These are phyloP conservation scores for Aspergillus nanangensis DNA, from an alignment of 495 filamentous ascomycete species.

Conservation along the genomic window DNA sequence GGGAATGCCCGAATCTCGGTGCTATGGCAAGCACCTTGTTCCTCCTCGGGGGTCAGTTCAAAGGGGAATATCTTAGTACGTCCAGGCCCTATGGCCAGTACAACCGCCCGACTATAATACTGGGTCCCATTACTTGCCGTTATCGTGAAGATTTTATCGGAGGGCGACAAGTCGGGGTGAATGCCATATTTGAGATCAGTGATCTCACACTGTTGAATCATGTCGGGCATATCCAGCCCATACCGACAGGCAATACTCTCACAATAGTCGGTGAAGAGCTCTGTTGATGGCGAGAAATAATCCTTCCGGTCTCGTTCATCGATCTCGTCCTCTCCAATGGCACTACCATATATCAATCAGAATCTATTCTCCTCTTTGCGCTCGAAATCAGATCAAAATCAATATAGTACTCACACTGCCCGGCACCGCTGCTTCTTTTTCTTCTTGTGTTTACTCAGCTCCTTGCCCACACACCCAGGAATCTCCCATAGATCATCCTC, in stretches of 20 bases:
- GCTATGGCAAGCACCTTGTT: slow-evolving; percentile 49
- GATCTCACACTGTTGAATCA: slow-evolving; percentile 45
- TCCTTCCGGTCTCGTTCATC: slow-evolving; percentile 63
- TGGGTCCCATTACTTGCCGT: slow-evolving; percentile 38
- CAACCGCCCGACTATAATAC: slow-evolving; percentile 46
- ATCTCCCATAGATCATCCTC: slow-evolving; percentile 54
- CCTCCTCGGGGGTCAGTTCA: slow-evolving; percentile 29
- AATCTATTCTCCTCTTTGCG: neutral
- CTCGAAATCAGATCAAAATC: too few relatives aligned
- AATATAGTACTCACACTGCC: too few relatives aligned
- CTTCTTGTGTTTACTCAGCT: slow-evolving; percentile 58
- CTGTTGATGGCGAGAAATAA: slow-evolving; percentile 56
- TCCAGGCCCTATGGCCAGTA: slow-evolving; percentile 54
- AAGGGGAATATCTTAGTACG: slow-evolving; percentile 49
- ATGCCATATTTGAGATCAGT: slow-evolving; percentile 47
- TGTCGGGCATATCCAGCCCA: slow-evolving; percentile 35
- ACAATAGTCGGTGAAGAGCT: slow-evolving; percentile 56
- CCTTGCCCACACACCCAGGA: slow-evolving; percentile 56
- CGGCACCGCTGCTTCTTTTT: too few relatives aligned
- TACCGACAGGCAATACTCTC: slow-evolving; percentile 48
- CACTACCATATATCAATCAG: slow-evolving; percentile 6
- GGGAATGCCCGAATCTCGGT: slow-evolving; percentile 51
- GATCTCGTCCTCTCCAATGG: slow-evolving; percentile 38
- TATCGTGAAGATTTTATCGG: slow-evolving; percentile 47
- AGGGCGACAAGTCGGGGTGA: slow-evolving; percentile 19